Percentiles rank a stretch among this genome's conserved stretches.
phyloP scores from a whole-genome alignment of 2,329 filamentous ascomycete genomes.

The Phyllosticta citrichinensis region DNA sequence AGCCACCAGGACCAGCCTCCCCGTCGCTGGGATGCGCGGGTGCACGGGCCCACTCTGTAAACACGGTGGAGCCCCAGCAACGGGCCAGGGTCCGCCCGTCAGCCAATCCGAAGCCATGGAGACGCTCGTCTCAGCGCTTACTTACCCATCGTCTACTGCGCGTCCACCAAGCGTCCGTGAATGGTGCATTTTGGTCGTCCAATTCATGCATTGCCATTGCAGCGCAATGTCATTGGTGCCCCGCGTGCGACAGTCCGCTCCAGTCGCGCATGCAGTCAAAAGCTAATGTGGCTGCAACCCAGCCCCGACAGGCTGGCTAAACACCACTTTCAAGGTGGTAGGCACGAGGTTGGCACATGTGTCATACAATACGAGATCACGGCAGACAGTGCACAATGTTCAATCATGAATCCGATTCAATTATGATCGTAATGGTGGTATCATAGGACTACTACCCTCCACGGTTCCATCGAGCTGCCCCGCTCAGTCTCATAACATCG shows the following conservation, averaged over 20 bases:
- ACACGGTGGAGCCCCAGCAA: conserved; percentile 6
- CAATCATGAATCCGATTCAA: background rate
- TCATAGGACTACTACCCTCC: conserved; percentile 8
- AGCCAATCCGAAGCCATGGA: conserved; percentile 5
- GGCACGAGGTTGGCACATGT: background rate
- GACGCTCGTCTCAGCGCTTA: background rate
- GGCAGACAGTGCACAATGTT: background rate
- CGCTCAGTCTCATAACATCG: background rate
- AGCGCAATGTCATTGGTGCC: background rate
- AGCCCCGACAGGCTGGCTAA: background rate
- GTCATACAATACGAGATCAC: background rate
- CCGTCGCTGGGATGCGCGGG: background rate
- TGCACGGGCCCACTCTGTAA: background rate
- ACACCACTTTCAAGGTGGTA: background rate
- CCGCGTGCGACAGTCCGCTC: background rate
- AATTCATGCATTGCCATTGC: background rate
- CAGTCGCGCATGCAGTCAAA: background rate
- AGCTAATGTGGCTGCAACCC: background rate
- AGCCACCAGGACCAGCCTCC: background rate
- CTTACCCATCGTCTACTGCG: background rate
- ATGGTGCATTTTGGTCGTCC: background rate
- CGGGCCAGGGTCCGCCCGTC: background rate
- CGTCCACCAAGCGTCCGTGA: background rate
- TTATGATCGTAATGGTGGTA: conserved; percentile 5
- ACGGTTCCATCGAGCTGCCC: background rate